phyloP scores from a whole-genome alignment of 2,329 filamentous ascomycete species.

The Aphanocladium album region DNA sequence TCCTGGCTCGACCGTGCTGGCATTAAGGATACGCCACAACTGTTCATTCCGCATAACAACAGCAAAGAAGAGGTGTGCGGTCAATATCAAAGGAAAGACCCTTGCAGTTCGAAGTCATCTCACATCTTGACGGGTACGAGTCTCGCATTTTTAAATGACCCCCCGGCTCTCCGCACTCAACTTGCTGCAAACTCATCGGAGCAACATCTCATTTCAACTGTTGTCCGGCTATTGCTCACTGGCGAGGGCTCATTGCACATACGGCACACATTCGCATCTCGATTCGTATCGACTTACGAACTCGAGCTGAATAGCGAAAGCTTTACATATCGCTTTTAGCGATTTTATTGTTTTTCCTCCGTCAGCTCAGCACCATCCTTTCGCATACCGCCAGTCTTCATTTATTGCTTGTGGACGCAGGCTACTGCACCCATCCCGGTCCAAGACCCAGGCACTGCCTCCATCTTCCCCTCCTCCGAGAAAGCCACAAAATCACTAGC shows the following conservation, averaged over 20 bases:
- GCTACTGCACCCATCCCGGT: constrained; percentile 7
- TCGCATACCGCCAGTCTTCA: constrained; percentile 5
- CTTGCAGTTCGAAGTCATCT: background rate
- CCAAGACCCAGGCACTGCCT: constrained; percentile 2
- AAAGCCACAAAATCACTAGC: background rate
- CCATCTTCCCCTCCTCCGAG: background rate
- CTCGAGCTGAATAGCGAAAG: background rate
- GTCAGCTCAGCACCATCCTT: background rate
- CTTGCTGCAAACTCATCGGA: background rate
- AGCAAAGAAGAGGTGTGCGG: background rate
- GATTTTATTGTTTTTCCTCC: background rate
- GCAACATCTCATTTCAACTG: background rate
- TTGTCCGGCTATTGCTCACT: background rate
- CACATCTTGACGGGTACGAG: background rate
- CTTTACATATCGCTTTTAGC: background rate
- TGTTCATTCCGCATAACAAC: background rate
- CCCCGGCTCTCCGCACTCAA: background rate
- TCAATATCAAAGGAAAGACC: background rate
- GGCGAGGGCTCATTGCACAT: background rate
- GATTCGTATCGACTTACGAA: background rate
- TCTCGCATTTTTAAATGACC: background rate
- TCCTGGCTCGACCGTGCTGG: constrained; percentile 4
- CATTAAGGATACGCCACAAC: background rate
- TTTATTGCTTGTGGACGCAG: background rate
- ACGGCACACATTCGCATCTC: background rate